Evolutionary conservation across 192 early-diverging fungal species (phyloP).

Genomic region (Coemansia sp.): DNA sequence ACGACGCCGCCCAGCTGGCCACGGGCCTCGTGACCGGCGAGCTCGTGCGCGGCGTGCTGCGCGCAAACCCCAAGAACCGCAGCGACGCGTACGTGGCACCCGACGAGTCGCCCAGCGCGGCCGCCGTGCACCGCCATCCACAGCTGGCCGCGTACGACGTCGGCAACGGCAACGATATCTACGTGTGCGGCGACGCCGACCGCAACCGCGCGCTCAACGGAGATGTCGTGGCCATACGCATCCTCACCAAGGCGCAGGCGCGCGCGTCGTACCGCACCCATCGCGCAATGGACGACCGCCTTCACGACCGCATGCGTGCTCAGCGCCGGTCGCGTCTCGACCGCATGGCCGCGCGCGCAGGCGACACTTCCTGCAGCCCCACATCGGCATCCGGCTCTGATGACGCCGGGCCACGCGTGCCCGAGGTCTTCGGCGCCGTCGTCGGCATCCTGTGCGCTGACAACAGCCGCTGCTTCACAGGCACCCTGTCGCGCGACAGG

Average conservation of each 20-base stretch:
- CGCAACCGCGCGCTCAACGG: constrained; percentile 91
- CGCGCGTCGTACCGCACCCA: constrained; percentile 8
- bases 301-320: constrained; percentile 56
- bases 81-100: constrained; percentile 87
- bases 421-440: constrained; percentile 33
- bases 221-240: constrained; percentile 82
- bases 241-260: constrained; percentile 60
- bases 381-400: background rate
- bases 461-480: constrained; percentile 28
- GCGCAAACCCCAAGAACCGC: constrained; percentile 84
- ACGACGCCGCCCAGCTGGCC: constrained; percentile 15
- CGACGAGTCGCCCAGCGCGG: constrained; percentile 57
- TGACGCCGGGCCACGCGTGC: background rate
- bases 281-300: constrained; percentile 65
- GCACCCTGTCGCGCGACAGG: constrained; percentile 10
- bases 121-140: constrained; percentile 20
- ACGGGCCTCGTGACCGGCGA: constrained; percentile 26
- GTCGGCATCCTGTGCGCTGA: constrained; percentile 35
- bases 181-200: constrained; percentile 73
- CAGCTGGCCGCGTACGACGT: constrained; percentile 26
- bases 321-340: constrained; percentile 71
- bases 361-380: constrained; percentile 28
- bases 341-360: constrained; percentile 57
- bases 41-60: constrained; percentile 73
- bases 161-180: constrained; percentile 60